Evolutionary conservation across 2,329 filamentous ascomycete genomes (phyloP).

Genomic region (Fusarium tuaranense): DNA sequence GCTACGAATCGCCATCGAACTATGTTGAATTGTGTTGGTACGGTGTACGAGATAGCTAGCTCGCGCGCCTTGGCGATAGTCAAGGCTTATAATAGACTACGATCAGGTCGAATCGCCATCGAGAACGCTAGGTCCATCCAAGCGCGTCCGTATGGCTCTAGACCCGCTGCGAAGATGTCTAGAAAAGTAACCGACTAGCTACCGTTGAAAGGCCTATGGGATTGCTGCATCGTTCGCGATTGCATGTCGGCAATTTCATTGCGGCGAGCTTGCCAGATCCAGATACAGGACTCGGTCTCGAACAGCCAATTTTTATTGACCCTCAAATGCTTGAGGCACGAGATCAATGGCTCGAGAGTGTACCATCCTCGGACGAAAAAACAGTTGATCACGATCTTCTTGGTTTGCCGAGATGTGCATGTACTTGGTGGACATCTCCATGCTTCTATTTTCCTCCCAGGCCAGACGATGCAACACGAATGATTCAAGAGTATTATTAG

Average conservation of each 20-base stretch:
- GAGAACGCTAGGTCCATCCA: background rate
- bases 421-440: background rate
- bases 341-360: background rate
- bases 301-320: background rate
- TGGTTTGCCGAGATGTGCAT: background rate
- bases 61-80: too few relatives aligned
- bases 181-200: background rate
- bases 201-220: background rate
- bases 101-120: too few relatives aligned
- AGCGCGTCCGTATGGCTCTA: background rate
- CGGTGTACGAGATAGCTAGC: too few relatives aligned
- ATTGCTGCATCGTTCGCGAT: background rate
- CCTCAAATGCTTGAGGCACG: background rate
- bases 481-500: background rate
- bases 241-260: background rate
- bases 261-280: background rate
- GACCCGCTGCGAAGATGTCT: background rate
- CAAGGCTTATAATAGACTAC: too few relatives aligned
- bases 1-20: too few relatives aligned
- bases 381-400: background rate
- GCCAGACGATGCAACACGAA: background rate
- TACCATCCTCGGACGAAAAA: background rate
- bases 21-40: too few relatives aligned
- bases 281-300: background rate
- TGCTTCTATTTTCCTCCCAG: background rate